These are phyloP conservation scores for Fraxinus sp. DNA, from an alignment of 305 asterid species.

Conservation along the genomic window DNA sequence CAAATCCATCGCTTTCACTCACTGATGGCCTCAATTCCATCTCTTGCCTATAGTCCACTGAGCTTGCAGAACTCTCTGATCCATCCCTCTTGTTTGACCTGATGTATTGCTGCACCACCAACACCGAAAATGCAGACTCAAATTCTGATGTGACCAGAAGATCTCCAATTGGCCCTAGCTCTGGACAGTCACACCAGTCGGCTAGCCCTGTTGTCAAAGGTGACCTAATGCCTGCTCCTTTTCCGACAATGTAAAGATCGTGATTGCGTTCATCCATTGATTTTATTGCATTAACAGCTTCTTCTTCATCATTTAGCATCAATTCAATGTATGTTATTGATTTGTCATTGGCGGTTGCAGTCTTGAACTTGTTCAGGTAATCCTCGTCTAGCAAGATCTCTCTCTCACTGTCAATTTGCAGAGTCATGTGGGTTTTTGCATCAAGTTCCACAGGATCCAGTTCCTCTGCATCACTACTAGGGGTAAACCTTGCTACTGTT, in stretches of 20 bases:
- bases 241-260: slow-evolving; percentile 78
- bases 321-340: slow-evolving; percentile 50
- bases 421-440: slow-evolving; percentile 38
- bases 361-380: slow-evolving; percentile 54
- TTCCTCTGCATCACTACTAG: slow-evolving; percentile 41
- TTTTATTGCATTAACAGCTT: slow-evolving; percentile 68
- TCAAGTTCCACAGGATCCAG: slow-evolving; percentile 20
- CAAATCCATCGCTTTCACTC: slow-evolving; percentile 50
- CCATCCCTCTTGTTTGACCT: slow-evolving; percentile 39
- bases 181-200: slow-evolving; percentile 97
- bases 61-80: slow-evolving; percentile 39
- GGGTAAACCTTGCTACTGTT: slow-evolving; percentile 63
- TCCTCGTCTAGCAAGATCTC: slow-evolving; percentile 71
- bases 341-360: slow-evolving; percentile 37
- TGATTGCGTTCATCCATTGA: slow-evolving; percentile 62
- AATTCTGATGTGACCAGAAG: slow-evolving; percentile 84
- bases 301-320: slow-evolving; percentile 79
- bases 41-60: slow-evolving; percentile 42
- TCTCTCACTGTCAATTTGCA: slow-evolving; percentile 48
- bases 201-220: slow-evolving; percentile 74
- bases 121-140: slow-evolving; percentile 62
- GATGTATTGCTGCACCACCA: slow-evolving; percentile 75
- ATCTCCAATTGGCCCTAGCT: slow-evolving; percentile 90
- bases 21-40: slow-evolving; percentile 38
- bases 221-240: slow-evolving; percentile 61